Evolutionary conservation across 1,139 yeast genomes (phyloP).

Genomic region (Scheffersomyces parashehatae): DNA sequence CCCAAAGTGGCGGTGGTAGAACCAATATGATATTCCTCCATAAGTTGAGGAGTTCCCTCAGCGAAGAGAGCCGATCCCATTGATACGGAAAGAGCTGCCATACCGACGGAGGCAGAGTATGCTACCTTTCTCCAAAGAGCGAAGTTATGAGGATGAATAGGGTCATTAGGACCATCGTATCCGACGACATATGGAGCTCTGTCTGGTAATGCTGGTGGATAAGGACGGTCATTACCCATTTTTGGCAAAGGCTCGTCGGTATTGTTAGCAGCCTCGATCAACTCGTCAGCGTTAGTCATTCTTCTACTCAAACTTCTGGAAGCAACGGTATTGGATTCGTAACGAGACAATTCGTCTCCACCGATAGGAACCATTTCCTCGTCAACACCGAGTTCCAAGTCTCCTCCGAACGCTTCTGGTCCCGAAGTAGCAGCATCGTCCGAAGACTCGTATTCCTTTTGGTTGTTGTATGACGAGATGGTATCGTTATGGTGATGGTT

Average conservation of each 20-base stretch:
- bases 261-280: slow-evolving; percentile 27
- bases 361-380: slow-evolving; percentile 9
- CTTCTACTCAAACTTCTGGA: slow-evolving; percentile 27
- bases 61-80: slow-evolving; percentile 69
- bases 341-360: slow-evolving; percentile 28
- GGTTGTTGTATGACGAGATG: no score
- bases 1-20: slow-evolving; percentile 61
- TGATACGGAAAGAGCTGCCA: slow-evolving; percentile 43
- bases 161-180: slow-evolving; percentile 63
- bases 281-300: slow-evolving; percentile 26
- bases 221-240: slow-evolving; percentile 60
- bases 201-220: slow-evolving; percentile 55
- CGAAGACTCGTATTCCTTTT: slow-evolving; percentile 6
- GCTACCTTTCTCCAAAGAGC: slow-evolving; percentile 36
- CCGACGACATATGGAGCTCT: slow-evolving; percentile 53
- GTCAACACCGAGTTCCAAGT: slow-evolving; percentile 14
- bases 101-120: slow-evolving; percentile 15
- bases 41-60: slow-evolving; percentile 44
- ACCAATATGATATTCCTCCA: slow-evolving; percentile 50
- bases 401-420: slow-evolving; percentile 16
- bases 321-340: slow-evolving; percentile 26
- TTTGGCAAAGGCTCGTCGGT: slow-evolving; percentile 33
- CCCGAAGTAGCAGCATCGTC: slow-evolving; percentile 9
- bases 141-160: slow-evolving; percentile 67
- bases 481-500: no score